Conservation (phyloP, 192 early-diverging fungal species). For the Coemansia sp. region DNA sequence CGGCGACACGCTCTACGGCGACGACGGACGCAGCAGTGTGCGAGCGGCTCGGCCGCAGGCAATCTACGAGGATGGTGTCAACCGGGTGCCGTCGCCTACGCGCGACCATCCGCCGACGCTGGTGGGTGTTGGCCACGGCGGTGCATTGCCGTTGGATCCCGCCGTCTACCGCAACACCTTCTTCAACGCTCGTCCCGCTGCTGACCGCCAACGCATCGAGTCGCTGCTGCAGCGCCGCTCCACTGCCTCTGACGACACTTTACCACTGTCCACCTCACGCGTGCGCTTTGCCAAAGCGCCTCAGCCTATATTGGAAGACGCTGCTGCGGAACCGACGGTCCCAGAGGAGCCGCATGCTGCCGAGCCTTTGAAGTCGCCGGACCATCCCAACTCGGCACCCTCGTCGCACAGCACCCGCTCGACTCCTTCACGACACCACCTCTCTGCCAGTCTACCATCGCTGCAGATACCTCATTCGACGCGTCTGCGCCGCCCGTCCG, state of each 20-base stretch:
- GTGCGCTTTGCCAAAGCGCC: background rate
- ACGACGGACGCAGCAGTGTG: background rate
- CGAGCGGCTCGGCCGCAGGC: constrained; percentile 14
- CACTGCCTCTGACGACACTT: background rate
- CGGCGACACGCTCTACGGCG: constrained; percentile 29
- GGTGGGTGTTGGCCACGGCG: constrained; percentile 24
- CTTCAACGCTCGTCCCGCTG: constrained; percentile 28
- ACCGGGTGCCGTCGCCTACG: constrained; percentile 21
- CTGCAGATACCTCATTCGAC: background rate
- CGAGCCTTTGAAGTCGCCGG: background rate
- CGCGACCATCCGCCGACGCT: constrained; percentile 31
- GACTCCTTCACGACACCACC: background rate
- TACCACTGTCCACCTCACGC: background rate
- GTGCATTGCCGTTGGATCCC: constrained; percentile 21
- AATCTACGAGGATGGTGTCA: constrained; percentile 23
- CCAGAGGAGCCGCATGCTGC: background rate
- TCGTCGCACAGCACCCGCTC: too few species aligned
- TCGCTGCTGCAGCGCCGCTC: constrained; percentile 3
- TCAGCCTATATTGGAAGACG: background rate
- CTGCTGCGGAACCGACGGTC: background rate
- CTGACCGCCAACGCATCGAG: constrained; percentile 25
- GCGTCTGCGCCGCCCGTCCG: background rate
- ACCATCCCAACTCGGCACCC: background rate
- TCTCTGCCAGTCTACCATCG: background rate
- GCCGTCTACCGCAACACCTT: constrained; percentile 47